A percentile compares a stretch with the other conserved stretches of the same genome.
phyloP scores from a whole-genome alignment of 2,329 filamentous ascomycete genomes.

The Trichophyton benhamiae region DNA sequence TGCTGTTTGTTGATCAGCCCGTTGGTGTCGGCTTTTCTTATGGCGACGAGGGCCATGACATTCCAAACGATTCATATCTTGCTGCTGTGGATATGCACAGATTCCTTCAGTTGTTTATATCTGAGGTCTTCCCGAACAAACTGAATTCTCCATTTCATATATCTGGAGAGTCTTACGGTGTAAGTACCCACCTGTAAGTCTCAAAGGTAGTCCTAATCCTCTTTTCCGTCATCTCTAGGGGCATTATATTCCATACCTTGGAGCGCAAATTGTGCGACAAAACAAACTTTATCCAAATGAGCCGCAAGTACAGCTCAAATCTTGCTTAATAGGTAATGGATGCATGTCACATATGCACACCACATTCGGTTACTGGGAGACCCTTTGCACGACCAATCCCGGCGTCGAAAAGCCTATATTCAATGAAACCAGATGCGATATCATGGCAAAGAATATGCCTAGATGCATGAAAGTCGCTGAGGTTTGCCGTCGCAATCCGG shows the following conservation, averaged over 20 bases:
- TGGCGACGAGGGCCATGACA: conserved; percentile 20
- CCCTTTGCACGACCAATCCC: conserved; percentile 34
- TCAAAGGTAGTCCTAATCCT: not conserved
- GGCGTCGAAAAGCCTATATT: conserved; percentile 19
- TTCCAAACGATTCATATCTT: conserved; percentile 29
- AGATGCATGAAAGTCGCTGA: conserved; percentile 31
- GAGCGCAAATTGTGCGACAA: not conserved
- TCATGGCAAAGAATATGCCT: conserved; percentile 34
- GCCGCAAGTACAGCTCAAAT: conserved; percentile 21
- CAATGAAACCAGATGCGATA: conserved; percentile 12
- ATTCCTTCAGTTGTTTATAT: conserved; percentile 37
- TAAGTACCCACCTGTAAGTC: conserved; percentile 19
- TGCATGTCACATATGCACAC: conserved; percentile 31
- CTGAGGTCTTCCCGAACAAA: conserved; percentile 34
- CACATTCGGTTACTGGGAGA: conserved; percentile 34
- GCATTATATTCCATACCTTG: not conserved
- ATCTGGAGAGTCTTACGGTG: conserved; percentile 37
- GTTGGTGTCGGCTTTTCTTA: conserved; percentile 31
- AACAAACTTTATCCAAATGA: not conserved
- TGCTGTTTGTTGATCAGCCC: conserved; percentile 27
- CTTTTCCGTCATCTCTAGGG: not conserved
- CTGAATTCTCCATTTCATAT: conserved; percentile 32
- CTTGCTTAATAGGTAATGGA: conserved; percentile 36
- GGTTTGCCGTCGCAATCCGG: conserved; percentile 30
- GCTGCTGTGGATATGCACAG: conserved; percentile 37